These are phyloP conservation scores for Suillus weaverae DNA, from an alignment of 768 basidiomycete genomes.

Conservation along the genomic window DNA sequence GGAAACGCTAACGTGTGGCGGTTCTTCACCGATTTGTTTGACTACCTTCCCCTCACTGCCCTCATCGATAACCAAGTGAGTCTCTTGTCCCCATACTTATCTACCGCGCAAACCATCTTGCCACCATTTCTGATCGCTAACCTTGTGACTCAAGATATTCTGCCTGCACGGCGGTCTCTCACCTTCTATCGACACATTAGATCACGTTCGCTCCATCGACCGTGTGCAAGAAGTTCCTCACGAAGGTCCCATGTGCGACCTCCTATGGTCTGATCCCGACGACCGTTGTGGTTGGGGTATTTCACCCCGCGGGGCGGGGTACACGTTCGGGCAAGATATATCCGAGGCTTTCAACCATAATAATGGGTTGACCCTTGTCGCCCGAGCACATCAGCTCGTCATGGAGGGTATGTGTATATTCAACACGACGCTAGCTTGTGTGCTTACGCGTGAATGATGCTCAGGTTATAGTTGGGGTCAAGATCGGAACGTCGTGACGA, in stretches of 20 bases:
- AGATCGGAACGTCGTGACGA: conserved; percentile 98
- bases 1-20: conserved; percentile 99
- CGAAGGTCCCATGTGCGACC: conserved; percentile 99
- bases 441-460: conserved; percentile 8
- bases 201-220: conserved; percentile 98
- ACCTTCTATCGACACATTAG: conserved; percentile 98
- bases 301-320: conserved; percentile 97
- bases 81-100: conserved; percentile 20
- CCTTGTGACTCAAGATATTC: conserved; percentile 71
- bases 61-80: conserved; percentile 98
- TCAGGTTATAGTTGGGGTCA: conserved; percentile 96
- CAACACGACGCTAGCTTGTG: conserved; percentile 7
- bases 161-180: conserved; percentile 97
- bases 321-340: conserved; percentile 99
- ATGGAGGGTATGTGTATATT: conserved; percentile 79
- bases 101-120: background rate
- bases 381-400: conserved; percentile 90
- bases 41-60: conserved; percentile 95
- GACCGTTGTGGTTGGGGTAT: conserved; percentile 99
- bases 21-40: conserved; percentile 98
- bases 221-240: conserved; percentile 99
- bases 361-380: conserved; percentile 94
- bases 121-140: conserved; percentile 4
- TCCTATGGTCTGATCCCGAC: conserved; percentile 99
- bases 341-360: conserved; percentile 99